Percentiles rank a stretch among this genome's conserved stretches.
Conservation (phyloP, 2,329 filamentous ascomycete genomes). For the Ophiostoma himal-ulmi region DNA sequence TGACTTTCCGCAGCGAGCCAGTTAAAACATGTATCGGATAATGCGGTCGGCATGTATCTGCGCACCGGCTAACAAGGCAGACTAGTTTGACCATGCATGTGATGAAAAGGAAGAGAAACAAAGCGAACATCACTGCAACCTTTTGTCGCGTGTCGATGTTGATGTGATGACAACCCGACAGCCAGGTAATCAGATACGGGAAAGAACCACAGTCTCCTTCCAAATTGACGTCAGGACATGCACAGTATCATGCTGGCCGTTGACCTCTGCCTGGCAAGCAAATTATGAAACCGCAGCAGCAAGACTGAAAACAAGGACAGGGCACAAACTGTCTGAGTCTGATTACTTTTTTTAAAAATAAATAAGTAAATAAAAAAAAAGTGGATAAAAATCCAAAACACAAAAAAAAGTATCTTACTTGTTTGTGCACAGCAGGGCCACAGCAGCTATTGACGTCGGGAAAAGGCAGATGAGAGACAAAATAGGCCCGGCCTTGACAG, state of each 20-base stretch:
- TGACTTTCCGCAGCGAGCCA: neutral
- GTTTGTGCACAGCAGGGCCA: neutral
- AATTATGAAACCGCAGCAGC: neutral
- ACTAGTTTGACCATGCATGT: neutral
- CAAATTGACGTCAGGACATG: neutral
- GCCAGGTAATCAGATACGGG: neutral
- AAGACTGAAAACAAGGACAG: neutral
- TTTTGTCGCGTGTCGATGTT: neutral
- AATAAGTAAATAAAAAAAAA: no score
- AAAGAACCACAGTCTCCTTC: neutral
- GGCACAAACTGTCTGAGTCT: neutral
- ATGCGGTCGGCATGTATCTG: neutral
- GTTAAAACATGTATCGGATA: neutral
- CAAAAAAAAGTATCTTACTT: neutral
- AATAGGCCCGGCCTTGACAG: neutral
- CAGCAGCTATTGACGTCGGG: neutral
- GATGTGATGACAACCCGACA: neutral
- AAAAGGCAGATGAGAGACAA: neutral
- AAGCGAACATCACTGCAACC: neutral
- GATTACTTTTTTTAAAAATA: neutral
- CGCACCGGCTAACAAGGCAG: neutral
- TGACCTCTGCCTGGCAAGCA: neutral
- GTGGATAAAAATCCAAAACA: no score
- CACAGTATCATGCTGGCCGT: neutral
- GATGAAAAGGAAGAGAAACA: neutral